Evolutionary conservation across 805 yeast species (phyloP), one percentile per base, ranked within the genome.

Genomic region (Hanseniaspora singularis): DNA sequence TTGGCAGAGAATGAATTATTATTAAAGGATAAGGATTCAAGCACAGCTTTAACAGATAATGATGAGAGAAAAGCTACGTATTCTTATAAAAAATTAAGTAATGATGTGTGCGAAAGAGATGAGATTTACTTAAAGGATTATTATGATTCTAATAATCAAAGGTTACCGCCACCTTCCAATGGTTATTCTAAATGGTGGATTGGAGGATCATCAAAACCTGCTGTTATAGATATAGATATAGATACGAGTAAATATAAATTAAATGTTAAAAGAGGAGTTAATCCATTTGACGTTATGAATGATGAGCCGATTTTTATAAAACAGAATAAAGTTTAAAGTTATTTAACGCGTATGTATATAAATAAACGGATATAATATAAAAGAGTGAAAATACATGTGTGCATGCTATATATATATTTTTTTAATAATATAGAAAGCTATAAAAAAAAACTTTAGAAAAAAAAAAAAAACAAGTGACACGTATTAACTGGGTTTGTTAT

Each of bases 171-270:
- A 1, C 98, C 98, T 14, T 81, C 94, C 49, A 75, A 92, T 0
- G 95, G 84, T 48, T 63, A 68, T 12, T 66, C 71, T 19, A 84
- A 85, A 61, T 92, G 98, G 98, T 92, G 98, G 98, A 69, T 85
- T 15, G 79, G 81, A 12, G 79, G 79, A 10, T 89, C 92, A 0
- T 34, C 22, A 12, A 70, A 72, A 50, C 73, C 79, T 11, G 87
- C 88, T 2, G 85, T 80, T 57, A 81, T 89, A 2, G 59, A 59
- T 8, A 68, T 82, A 16, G 62, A 63, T 40, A 55, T 64, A 6
- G 65, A 66, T 36, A 50, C 61, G 3, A 58, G 60, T 10, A 66
- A 64, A 48, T 64, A 64, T 53, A 65, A 76, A 24, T 66, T 88
- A 37, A 92, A 92, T 56, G 94, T 95, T 0, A 62, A 66, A 10